Percentiles rank a stretch among this genome's conserved stretches.
Evolutionary conservation across 2,329 filamentous ascomycete genomes (phyloP).

Genomic region (Calonectria henricotiae): DNA sequence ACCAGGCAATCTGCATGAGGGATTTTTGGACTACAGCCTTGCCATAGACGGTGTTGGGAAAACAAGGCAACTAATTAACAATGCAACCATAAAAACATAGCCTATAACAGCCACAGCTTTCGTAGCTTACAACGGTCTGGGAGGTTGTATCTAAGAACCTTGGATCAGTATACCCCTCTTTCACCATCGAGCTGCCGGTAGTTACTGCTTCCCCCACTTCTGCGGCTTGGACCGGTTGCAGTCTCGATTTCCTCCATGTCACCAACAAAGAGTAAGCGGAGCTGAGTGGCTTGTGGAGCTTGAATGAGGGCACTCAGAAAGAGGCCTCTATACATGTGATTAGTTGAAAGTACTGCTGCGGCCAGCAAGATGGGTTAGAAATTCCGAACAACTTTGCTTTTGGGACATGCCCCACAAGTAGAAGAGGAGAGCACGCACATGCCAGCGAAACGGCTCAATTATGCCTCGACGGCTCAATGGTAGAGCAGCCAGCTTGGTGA

Average conservation of each 20-base stretch:
- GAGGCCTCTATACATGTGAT: background rate
- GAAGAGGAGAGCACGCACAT: background rate
- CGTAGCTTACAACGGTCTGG: too few relatives aligned
- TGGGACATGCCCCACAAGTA: background rate
- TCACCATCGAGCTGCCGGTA: background rate
- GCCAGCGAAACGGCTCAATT: background rate
- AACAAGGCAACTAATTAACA: background rate
- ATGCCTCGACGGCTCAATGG: background rate
- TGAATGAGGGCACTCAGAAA: background rate
- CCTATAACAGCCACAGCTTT: too few relatives aligned
- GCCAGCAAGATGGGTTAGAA: background rate
- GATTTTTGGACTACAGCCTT: background rate
- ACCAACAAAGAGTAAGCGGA: background rate
- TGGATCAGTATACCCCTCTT: background rate
- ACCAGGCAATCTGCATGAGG: background rate
- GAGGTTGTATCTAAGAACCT: too few relatives aligned
- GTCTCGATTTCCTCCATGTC: background rate
- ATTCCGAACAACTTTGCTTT: constrained; percentile 15
- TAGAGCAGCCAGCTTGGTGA: too few relatives aligned
- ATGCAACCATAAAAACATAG: background rate
- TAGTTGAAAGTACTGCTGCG: background rate
- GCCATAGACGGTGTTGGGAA: background rate
- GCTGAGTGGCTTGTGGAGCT: background rate
- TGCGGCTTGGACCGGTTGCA: background rate
- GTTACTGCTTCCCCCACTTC: background rate